Base-by-base conservation (phyloP, 2,329 filamentous ascomycete species). In the Apiospora malaysiana region DNA sequence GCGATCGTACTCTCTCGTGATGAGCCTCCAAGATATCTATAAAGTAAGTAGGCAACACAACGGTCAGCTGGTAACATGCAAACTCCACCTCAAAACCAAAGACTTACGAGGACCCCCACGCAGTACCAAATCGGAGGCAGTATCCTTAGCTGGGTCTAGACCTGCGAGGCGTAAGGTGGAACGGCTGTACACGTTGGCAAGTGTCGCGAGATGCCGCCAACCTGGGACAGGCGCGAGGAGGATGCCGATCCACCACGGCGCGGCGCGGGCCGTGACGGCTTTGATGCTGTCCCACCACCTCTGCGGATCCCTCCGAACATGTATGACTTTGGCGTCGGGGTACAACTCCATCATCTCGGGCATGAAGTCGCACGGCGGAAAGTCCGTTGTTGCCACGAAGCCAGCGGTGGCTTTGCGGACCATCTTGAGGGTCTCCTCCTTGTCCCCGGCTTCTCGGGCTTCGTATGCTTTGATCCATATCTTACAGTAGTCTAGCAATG, bases 201-300 rank as follows among this genome's bases (percentile, higher is more conserved):
- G 73, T 1, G 66, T 66, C 40, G 75, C 71, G 5, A 76, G 63
- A 21, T 73, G 68, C 42, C 72, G 71, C 75, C 73, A 75, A 43
- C 73, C 72, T 1, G 73, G 71, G n/a, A 75, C 74, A 5, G 75
- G 75, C 16, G 71, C 71, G 7, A 74, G 23, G 1, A 72, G 12
- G 10, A 49, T 23, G 23, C 49, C 42, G 16, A 74, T 47, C 72
- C 73, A 75, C 70, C 49, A 74, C n/a, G 73, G 73, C n/a, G 72
- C 71, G 12, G 71, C 72, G 25, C 69, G 49, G 42, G 67, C 63
- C 9, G 66, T 73, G 21, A 75, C 66, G 21, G 72, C 56, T 3
- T 71, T 68, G n/a, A 76, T 71, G 70, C 74, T 77, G 7, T 73
- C 70, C 72, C 73, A 75, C 75, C 73, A 76, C 49, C 66, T 71